A percentile compares a stretch with the other conserved stretches of the same genome.
phyloP scores from a whole-genome alignment of 1,139 yeast genomes.

The Geotrichum restrictum region DNA sequence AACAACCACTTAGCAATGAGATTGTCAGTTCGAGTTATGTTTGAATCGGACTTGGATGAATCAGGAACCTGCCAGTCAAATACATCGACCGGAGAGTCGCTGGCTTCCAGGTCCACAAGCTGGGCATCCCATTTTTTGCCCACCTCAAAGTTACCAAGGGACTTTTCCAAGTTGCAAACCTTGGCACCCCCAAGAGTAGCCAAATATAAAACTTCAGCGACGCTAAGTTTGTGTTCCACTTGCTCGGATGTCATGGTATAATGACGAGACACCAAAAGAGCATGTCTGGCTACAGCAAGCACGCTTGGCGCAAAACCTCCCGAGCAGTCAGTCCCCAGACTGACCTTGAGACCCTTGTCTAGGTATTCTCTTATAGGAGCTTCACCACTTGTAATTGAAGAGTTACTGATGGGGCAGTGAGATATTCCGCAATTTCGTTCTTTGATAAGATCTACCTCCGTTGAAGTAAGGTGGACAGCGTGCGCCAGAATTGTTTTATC shows the following conservation, averaged over 20 bases:
- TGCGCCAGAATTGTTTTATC: slow-evolving; percentile 80
- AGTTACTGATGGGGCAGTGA: slow-evolving; percentile 91
- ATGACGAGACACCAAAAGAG: slow-evolving; percentile 80
- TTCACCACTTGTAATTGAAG: slow-evolving; percentile 86
- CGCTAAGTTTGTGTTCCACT: slow-evolving; percentile 51
- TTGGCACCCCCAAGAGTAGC: slow-evolving; percentile 90
- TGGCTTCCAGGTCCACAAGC: slow-evolving; percentile 55
- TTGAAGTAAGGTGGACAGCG: slow-evolving; percentile 67
- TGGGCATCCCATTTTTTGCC: slow-evolving; percentile 88
- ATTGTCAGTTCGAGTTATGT: slow-evolving; percentile 44
- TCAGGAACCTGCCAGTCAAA: slow-evolving; percentile 60
- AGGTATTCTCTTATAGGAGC: slow-evolving; percentile 75
- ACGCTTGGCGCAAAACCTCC: slow-evolving; percentile 88
- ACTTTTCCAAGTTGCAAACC: slow-evolving; percentile 57
- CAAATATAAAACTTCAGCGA: slow-evolving; percentile 70
- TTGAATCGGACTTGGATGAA: slow-evolving; percentile 16
- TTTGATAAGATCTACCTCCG: slow-evolving; percentile 59
- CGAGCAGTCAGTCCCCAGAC: slow-evolving; percentile 87
- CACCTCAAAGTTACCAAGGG: slow-evolving; percentile 64
- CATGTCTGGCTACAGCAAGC: slow-evolving; percentile 69
- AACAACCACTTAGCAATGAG: slow-evolving; percentile 88
- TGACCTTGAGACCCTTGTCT: slow-evolving; percentile 64
- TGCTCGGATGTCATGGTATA: slow-evolving; percentile 57
- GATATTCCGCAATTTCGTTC: slow-evolving; percentile 64
- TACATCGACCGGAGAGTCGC: slow-evolving; percentile 61